Conservation (phyloP, 2,329 filamentous ascomycete genomes). For the Sarocladium strictum region DNA sequence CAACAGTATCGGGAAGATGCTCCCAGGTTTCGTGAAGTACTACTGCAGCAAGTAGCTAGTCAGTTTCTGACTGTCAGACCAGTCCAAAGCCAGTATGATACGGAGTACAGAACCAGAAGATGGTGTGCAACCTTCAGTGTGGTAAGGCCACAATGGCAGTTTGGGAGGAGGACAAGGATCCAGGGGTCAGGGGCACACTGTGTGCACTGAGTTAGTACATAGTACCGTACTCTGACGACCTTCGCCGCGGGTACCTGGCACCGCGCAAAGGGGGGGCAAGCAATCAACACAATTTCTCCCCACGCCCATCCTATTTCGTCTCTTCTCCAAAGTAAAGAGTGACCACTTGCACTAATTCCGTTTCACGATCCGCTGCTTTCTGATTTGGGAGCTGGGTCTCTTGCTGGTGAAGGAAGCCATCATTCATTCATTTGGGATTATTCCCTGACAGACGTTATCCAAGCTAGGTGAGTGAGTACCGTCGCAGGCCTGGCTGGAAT, state of each 20-base stretch:
- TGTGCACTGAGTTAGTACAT: too few species aligned
- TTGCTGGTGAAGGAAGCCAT: conserved; percentile 2
- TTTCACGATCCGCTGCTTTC: background rate
- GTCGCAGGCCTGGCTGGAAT: background rate
- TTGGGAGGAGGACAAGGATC: background rate
- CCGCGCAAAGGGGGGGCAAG: background rate
- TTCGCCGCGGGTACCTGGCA: background rate
- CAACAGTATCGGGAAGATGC: too few species aligned
- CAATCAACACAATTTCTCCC: conserved; percentile 10
- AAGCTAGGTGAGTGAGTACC: background rate
- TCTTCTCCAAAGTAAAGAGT: background rate
- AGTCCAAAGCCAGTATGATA: too few species aligned
- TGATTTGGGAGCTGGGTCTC: background rate
- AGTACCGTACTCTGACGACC: background rate
- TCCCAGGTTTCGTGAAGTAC: too few species aligned
- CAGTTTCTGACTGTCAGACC: background rate
- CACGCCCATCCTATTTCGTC: conserved; percentile 3
- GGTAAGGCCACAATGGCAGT: too few species aligned
- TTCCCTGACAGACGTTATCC: too few species aligned
- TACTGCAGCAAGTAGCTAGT: background rate
- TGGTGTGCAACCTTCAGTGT: background rate
- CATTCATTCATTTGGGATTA: background rate
- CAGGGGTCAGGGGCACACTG: background rate
- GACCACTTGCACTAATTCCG: background rate
- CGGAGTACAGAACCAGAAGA: too few species aligned